phyloP scores from a whole-genome alignment of 1,284 basidiomycete genomes.

The Athelia sp. region DNA sequence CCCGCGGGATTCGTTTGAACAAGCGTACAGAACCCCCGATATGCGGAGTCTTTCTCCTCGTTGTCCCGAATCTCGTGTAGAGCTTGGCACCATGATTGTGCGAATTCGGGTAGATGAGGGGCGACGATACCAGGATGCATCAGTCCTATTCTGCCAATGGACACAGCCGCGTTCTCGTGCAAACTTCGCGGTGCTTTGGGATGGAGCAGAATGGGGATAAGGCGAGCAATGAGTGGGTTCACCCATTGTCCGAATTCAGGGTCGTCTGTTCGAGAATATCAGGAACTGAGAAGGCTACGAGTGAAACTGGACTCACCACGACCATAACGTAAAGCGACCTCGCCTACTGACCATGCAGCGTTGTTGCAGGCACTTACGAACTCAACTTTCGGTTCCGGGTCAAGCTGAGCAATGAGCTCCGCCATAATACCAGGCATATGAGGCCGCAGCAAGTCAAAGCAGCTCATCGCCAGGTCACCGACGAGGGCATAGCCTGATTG shows the following conservation, averaged over 20 bases:
- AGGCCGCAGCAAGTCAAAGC: conserved; percentile 82
- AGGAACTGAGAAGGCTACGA: conserved; percentile 6
- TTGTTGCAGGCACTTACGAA: conserved; percentile 98
- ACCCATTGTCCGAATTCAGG: conserved; percentile 88
- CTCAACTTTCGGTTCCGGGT: conserved; percentile 86
- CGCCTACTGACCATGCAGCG: conserved; percentile 99
- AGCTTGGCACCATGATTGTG: conserved; percentile 95
- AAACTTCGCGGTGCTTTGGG: conserved; percentile 91
- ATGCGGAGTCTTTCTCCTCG: conserved; percentile 99
- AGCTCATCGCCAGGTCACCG: conserved; percentile 96
- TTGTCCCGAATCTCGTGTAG: conserved; percentile 99
- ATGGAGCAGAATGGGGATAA: conserved; percentile 91
- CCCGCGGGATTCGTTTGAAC: conserved; percentile 92
- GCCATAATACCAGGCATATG: conserved; percentile 87
- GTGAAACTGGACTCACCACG: conserved; percentile 42
- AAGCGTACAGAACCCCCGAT: conserved; percentile 94
- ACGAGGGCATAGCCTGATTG: conserved; percentile 97
- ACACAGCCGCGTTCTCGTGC: conserved; percentile 98
- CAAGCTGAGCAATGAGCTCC: conserved; percentile 86
- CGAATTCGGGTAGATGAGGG: conserved; percentile 87
- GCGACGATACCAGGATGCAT: conserved; percentile 89
- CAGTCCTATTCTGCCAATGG: conserved; percentile 94
- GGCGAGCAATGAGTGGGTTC: conserved; percentile 76
- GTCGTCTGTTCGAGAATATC: conserved; percentile 44
- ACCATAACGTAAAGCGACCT: conserved; percentile 88